Conservation (phyloP, 1,139 yeast species). For the Ashbya aceris region DNA sequence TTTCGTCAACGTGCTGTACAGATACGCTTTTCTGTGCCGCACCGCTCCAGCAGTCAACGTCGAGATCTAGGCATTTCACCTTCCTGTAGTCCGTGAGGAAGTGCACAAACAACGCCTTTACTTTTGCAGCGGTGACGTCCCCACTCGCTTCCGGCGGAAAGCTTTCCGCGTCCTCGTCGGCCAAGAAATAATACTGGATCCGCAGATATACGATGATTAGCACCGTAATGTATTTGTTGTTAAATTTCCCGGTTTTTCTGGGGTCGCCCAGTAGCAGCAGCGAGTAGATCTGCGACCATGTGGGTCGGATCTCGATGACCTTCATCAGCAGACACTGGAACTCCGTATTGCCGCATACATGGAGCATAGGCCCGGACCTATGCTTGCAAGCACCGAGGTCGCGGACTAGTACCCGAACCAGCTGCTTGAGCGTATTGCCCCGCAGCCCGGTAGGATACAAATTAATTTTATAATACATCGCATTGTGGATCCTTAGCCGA, state of each 20-base stretch:
- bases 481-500: slow-evolving; percentile 24
- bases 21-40: slow-evolving; percentile 12
- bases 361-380: slow-evolving; percentile 10
- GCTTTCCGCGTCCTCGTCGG: slow-evolving; percentile 7
- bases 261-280: slow-evolving; percentile 11
- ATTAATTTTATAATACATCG: slow-evolving; percentile 26
- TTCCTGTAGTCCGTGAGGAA: slow-evolving; percentile 24
- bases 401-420: slow-evolving; percentile 17
- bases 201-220: slow-evolving; percentile 24
- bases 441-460: slow-evolving; percentile 19
- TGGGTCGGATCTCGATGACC: slow-evolving; percentile 26
- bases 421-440: slow-evolving; percentile 22
- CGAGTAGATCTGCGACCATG: slow-evolving; percentile 19
- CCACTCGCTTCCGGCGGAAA: slow-evolving; percentile 6
- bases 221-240: slow-evolving; percentile 25
- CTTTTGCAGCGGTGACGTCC: slow-evolving; percentile 6
- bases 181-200: slow-evolving; percentile 23
- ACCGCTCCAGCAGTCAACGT: slow-evolving; percentile 24
- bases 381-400: slow-evolving; percentile 22
- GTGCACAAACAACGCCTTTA: slow-evolving; percentile 12
- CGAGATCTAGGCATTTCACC: slow-evolving; percentile 19
- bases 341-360: slow-evolving; percentile 26
- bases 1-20: slow-evolving; percentile 25
- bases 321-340: slow-evolving; percentile 28
- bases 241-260: slow-evolving; percentile 10